Percentiles rank a stretch among this genome's conserved stretches.
phyloP scores from a whole-genome alignment of 768 basidiomycete species.

The Russula sp. region DNA sequence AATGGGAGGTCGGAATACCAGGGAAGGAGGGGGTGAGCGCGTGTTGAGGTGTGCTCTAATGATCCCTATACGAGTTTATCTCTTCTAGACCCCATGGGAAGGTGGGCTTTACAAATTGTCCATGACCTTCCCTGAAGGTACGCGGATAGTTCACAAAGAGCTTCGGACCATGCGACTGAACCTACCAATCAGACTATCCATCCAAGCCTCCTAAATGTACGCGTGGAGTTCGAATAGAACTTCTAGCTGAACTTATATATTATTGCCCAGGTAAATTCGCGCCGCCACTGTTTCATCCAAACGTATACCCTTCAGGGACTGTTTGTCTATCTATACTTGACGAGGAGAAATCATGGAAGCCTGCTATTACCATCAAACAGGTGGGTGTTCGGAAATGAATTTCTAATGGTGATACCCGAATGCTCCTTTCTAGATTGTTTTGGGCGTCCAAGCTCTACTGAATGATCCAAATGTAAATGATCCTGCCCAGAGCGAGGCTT shows the following conservation, averaged over 20 bases:
- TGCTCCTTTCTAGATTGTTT: slow-evolving; percentile 61
- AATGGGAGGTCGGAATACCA: slow-evolving; percentile 99
- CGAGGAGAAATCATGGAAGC: slow-evolving; percentile 99
- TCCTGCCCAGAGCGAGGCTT: slow-evolving; percentile 97
- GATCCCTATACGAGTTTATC: slow-evolving; percentile 5
- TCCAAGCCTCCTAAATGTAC: slow-evolving; percentile 92
- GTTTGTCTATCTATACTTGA: slow-evolving; percentile 97
- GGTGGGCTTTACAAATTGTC: slow-evolving; percentile 90
- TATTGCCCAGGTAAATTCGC: slow-evolving; percentile 81
- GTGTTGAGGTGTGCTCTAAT: slow-evolving; percentile 1
- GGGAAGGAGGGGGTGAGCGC: slow-evolving; percentile 79
- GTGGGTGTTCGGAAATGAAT: slow-evolving; percentile 40
- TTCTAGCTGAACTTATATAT: slow-evolving; percentile 14
- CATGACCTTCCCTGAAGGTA: slow-evolving; percentile 97
- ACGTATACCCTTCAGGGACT: slow-evolving; percentile 98
- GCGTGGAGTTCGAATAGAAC: slow-evolving; percentile 32
- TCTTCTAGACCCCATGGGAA: slow-evolving; percentile 87
- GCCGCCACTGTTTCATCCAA: slow-evolving; percentile 95
- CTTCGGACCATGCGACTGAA: slow-evolving; percentile 11
- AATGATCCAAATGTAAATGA: slow-evolving; percentile 96
- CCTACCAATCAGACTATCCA: slow-evolving; percentile 67
- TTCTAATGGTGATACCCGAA: slow-evolving; percentile 3
- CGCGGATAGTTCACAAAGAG: slow-evolving; percentile 19
- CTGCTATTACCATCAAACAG: slow-evolving; percentile 98
- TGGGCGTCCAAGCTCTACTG: slow-evolving; percentile 94